Evolutionary conservation across 768 basidiomycete species (phyloP), one percentile per base, ranked within the genome.

Genomic region (Rhodotorula babjevae): DNA sequence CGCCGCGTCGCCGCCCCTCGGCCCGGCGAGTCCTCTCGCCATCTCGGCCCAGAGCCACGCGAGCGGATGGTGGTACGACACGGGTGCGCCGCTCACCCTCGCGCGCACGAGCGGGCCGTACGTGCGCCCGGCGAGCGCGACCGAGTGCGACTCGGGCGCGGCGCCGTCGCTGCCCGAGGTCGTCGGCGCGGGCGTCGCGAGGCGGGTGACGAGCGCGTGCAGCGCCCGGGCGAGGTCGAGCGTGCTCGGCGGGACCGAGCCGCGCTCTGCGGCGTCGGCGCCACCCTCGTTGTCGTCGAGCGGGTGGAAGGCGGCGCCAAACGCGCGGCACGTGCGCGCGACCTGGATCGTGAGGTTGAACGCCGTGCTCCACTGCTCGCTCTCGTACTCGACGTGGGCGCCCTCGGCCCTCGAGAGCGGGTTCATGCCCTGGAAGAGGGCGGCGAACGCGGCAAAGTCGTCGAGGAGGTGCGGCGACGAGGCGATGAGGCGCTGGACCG

Each of bases 331-430:
- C 53, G 92, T 87, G 57, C 92, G 88, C 12, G 90, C 90, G 36
- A 99, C 82, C 47, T 92, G 93, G 18, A 95, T 86, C 12, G 93
- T 93, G 33, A 97, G 90, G 76, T 94, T 93, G 82, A 98, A 98
- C 23, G 96, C 92, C 77, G 89, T 91, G 73, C 96, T 92, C 95
- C 94, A 96, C 29, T 90, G 89, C 75, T 99, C 96, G 44, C 90
- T 90, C 82, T 99, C 96, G 82, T 91, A 99, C 81, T 97, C 95
- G 77, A 99, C 87, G 77, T 98, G 96, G 63, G 84, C 89, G 42
- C 86, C 85, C 11, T 85, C 87, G 29, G 90, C 92, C 27, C 95
- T 87, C 76, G 88, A 88, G 81, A 93, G 93, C 4, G 93, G 89
- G 79, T 95, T 93, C 78, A 97, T 85, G 74, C 91, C 92, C 87